Base-by-base conservation (phyloP, 768 basidiomycete genomes). In the Suillus placidus region DNA sequence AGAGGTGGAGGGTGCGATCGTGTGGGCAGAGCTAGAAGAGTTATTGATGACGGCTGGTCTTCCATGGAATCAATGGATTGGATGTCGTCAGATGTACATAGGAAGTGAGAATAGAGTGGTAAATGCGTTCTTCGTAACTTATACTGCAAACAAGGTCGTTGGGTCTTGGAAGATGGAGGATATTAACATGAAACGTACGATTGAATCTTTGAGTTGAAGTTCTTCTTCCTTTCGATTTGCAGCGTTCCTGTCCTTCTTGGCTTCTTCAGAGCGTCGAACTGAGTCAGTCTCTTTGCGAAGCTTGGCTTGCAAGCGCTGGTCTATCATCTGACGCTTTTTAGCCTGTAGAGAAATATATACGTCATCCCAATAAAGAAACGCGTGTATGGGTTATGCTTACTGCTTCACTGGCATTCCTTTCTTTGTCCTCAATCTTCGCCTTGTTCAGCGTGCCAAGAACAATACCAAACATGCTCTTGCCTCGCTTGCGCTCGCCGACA, bases 401-500 rank as follows among this genome's bases (percentile, higher is more conserved):
- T 71, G 92, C 91, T 71, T 94, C 92, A 77, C 91, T 93, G n/a
- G 89, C 88, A 74, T 84, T 92, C 66, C 92, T 83, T 81, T 91
- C 88, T 74, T 91, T 89, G 77, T 93, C 92, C 81, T 94, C 92
- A 69, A 85, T 88, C 81, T 93, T 93, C 69, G 93, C 93, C 82
- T 91, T 92, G 80, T 89, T 92, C 67, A 94, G 85, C 69, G 92
- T 94, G 61, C 91, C 91, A 64, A 94, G 78, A 69, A 93, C 81
- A 69, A 94, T 82, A 67, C 92, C 93, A 80, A 94, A 92, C 90
- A 93, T 92, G 80, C 85, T 87, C 86, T 91, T 92, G 75, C 92
- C 92, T 72, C 91, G 89, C 80, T 90, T 93, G 72, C 90, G 86
- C 76, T 91, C 90, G 71, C 88, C 83, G 57, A 82, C 79, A 66